Evolutionary conservation across 192 early-diverging fungal genomes (phyloP).

Genomic region (Globomyces pollinis-pini): DNA sequence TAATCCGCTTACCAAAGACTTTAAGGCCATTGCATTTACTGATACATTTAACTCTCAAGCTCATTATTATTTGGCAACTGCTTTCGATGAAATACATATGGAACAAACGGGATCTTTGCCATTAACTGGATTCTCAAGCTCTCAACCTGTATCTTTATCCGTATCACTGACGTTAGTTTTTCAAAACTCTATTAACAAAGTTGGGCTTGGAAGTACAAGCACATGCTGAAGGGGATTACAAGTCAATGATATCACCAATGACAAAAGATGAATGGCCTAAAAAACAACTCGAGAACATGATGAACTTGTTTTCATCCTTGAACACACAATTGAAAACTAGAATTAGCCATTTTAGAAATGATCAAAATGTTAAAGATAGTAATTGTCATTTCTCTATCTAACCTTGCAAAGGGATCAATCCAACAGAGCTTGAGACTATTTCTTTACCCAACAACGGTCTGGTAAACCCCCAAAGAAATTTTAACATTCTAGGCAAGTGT

Average conservation of each 20-base stretch:
- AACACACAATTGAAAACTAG: constrained; percentile 34
- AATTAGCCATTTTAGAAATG: background rate
- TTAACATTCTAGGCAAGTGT: constrained; percentile 28
- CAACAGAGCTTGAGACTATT: too few species aligned
- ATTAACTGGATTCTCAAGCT: constrained; percentile 46
- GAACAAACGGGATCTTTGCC: constrained; percentile 55
- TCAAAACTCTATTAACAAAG: constrained; percentile 49
- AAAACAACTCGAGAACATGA: constrained; percentile 50
- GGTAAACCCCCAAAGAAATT: too few species aligned
- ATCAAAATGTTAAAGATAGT: background rate
- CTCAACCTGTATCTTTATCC: constrained; percentile 14
- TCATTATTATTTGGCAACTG: constrained; percentile 60
- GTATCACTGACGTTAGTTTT: constrained; percentile 24
- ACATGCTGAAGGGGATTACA: constrained; percentile 54
- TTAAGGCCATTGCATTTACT: constrained; percentile 49
- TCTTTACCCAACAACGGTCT: too few species aligned
- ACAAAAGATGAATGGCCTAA: constrained; percentile 43
- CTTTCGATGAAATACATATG: constrained; percentile 52
- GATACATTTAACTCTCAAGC: constrained; percentile 62
- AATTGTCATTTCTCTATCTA: too few species aligned
- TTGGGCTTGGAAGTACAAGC: constrained; percentile 46
- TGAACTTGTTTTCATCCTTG: constrained; percentile 40
- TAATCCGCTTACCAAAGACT: constrained; percentile 33
- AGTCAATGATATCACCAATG: constrained; percentile 42
- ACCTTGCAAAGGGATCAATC: too few species aligned